A percentile compares a stretch with the other conserved stretches of the same genome.
These are phyloP conservation scores for Hibiscus mutabilis DNA, from an alignment of 345 rosid species.

Conservation along the genomic window DNA sequence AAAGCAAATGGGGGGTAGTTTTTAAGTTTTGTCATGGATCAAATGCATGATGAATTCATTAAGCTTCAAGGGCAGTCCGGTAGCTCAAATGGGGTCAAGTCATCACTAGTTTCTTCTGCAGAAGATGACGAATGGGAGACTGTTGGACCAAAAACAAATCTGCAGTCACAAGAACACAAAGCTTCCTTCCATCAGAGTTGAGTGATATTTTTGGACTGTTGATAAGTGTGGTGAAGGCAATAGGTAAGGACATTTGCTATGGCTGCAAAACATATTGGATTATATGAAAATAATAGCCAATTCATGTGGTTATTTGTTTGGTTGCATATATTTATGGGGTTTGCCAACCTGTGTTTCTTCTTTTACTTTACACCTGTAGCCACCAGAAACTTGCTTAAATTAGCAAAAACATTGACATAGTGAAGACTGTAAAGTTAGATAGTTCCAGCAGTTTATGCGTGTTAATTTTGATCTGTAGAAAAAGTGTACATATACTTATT, in stretches of 20 bases:
- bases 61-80: constrained; percentile 53
- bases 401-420: not conserved
- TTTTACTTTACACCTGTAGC: not conserved
- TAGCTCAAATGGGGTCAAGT: constrained; percentile 28
- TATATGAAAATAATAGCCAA: not conserved
- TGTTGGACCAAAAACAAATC: constrained; percentile 95
- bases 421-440: not conserved
- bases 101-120: constrained; percentile 47
- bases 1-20: too few species aligned
- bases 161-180: constrained; percentile 88
- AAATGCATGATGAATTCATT: constrained; percentile 82
- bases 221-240: constrained; percentile 78
- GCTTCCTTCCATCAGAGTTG: constrained; percentile 66
- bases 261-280: not conserved
- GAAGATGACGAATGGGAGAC: constrained; percentile 99
- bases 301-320: not conserved
- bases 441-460: not conserved
- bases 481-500: not conserved
- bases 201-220: constrained; percentile 82
- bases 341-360: not conserved
- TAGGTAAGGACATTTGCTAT: constrained; percentile 32
- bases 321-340: not conserved
- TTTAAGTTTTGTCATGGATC: constrained; percentile 83
- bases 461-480: not conserved
- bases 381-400: not conserved